phyloP scores from a whole-genome alignment of 768 basidiomycete genomes.

The Lanmaoa rubissima region DNA sequence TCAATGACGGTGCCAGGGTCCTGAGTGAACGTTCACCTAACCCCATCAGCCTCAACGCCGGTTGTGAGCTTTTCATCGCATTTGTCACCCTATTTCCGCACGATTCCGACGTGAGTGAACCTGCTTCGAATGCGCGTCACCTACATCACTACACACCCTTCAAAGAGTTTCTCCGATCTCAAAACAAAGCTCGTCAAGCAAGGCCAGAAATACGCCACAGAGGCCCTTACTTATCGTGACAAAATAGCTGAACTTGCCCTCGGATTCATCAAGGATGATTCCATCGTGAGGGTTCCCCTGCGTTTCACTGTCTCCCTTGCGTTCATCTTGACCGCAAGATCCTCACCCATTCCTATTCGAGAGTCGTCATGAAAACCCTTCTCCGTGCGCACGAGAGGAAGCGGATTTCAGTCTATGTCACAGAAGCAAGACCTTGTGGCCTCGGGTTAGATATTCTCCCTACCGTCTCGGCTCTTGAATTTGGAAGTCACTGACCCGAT shows the following conservation, averaged over 20 bases:
- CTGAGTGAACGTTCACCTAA: slow-evolving; percentile 66
- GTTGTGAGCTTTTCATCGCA: slow-evolving; percentile 86
- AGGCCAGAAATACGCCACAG: slow-evolving; percentile 71
- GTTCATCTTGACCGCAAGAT: slow-evolving; percentile 53
- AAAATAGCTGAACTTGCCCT: slow-evolving; percentile 89
- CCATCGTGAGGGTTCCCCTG: slow-evolving; percentile 55
- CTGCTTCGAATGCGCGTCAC: slow-evolving; percentile 7
- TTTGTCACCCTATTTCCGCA: slow-evolving; percentile 86
- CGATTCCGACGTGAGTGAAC: slow-evolving; percentile 65
- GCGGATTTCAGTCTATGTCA: slow-evolving; percentile 96
- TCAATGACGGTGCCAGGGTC: slow-evolving; percentile 69
- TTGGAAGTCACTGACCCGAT: slow-evolving; percentile 6
- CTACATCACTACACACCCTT: slow-evolving; percentile 7
- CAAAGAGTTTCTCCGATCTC: slow-evolving; percentile 77
- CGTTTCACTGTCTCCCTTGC: slow-evolving; percentile 12
- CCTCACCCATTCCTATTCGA: slow-evolving; percentile 94
- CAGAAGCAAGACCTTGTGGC: slow-evolving; percentile 89
- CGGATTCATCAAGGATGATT: slow-evolving; percentile 93
- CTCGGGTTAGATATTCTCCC: slow-evolving; percentile 60
- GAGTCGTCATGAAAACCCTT: slow-evolving; percentile 92
- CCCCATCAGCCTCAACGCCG: slow-evolving; percentile 83
- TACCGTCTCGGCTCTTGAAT: neutral
- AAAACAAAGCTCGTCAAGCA: slow-evolving; percentile 82
- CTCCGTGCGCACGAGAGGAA: slow-evolving; percentile 88
- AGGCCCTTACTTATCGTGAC: slow-evolving; percentile 81